Base-by-base conservation (phyloP, 2,329 filamentous ascomycete species). In the Coniella lustricola region DNA sequence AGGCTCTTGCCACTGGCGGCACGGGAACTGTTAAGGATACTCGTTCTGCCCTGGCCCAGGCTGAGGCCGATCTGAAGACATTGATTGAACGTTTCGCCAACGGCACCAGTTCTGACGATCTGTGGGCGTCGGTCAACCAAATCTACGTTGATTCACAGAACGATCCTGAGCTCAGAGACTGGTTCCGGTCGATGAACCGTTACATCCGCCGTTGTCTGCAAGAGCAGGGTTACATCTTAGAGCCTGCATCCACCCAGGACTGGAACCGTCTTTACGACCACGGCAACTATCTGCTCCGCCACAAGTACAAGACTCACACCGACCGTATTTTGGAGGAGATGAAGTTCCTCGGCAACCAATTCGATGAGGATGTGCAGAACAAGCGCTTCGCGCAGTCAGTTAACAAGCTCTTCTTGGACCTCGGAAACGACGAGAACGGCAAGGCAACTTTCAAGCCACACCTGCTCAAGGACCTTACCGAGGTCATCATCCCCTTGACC, bases 21-120 rank as follows among this genome's bases (percentile, higher is more conserved):
- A 72, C 79, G 51, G 79, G 81, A 52, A 78, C 84, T 36, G 79
- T 90, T 41, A 84, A 89, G 76, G 82, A 85, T 68, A 79, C 85
- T 54, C 82, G 86, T 56, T 73, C 79, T 54, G 75, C 77, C 50
- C 70, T 97, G 43, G 70, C 79, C 47, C 73, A 75, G 48, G 89
- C 88, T 45, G 88, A 96, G 71, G 74, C 78, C 67, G 84, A 95
- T 62, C 75, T 95, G 50, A 88, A 84, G 80, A 88, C 82, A 8
- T 74, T 98, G 17, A 83, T 98, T 57, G 93, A 97, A 73, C 86
- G 93, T 41, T 97, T 96, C 59, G 93, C 93, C 63, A 97, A 98
- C 67, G 84, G 84, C 61, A 97, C 93, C 8, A 96, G 90, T 0
- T 81, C 83, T 31, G 85, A 94, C 55, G 88, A 95, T 56, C 72